Conservation (phyloP, 2,329 filamentous ascomycete species). For the Dothidotthia symphoricarpi region DNA sequence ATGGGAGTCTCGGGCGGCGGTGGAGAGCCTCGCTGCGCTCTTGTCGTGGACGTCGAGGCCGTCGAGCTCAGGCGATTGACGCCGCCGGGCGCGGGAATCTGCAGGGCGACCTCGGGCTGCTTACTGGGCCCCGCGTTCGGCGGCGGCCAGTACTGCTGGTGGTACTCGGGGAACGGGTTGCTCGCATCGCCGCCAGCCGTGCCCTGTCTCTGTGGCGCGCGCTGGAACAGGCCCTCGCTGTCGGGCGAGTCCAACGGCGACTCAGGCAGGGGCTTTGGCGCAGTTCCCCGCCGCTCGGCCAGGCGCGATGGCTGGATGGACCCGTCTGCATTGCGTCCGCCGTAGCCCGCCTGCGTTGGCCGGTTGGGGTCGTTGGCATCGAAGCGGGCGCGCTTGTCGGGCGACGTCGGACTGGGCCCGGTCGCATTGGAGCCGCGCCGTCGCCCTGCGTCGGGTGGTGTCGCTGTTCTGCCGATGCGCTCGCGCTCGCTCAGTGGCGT, state of each 20-base stretch:
- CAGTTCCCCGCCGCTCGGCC: slow-evolving; percentile 79
- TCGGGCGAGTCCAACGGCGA: slow-evolving; percentile 75
- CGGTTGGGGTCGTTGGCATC: slow-evolving; percentile 51
- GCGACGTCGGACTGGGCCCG: slow-evolving; percentile 30
- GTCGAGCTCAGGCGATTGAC: slow-evolving; percentile 71
- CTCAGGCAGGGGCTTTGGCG: slow-evolving; percentile 77
- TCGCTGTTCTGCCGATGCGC: slow-evolving; percentile 32
- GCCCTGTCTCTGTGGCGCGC: slow-evolving; percentile 48
- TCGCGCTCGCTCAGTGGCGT: slow-evolving; percentile 41
- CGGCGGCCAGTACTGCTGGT: slow-evolving; percentile 63
- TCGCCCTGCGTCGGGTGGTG: slow-evolving; percentile 32
- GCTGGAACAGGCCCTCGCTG: slow-evolving; percentile 76
- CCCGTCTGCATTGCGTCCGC: slow-evolving; percentile 32
- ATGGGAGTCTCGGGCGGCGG: slow-evolving; percentile 91
- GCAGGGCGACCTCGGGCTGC: slow-evolving; percentile 43
- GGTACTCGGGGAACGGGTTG: slow-evolving; percentile 53
- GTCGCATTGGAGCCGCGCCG: slow-evolving; percentile 33
- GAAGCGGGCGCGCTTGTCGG: slow-evolving; percentile 44
- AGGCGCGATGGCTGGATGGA: slow-evolving; percentile 58
- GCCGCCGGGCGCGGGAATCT: slow-evolving; percentile 53
- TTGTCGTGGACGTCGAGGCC: slow-evolving; percentile 88
- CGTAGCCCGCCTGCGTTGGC: slow-evolving; percentile 49
- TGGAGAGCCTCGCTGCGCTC: slow-evolving; percentile 86
- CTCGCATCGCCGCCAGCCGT: slow-evolving; percentile 6
- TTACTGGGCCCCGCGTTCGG: slow-evolving; percentile 19